Conservation (phyloP, 2,329 filamentous ascomycete species). For the Neopestalotiopsis clavispora region DNA sequence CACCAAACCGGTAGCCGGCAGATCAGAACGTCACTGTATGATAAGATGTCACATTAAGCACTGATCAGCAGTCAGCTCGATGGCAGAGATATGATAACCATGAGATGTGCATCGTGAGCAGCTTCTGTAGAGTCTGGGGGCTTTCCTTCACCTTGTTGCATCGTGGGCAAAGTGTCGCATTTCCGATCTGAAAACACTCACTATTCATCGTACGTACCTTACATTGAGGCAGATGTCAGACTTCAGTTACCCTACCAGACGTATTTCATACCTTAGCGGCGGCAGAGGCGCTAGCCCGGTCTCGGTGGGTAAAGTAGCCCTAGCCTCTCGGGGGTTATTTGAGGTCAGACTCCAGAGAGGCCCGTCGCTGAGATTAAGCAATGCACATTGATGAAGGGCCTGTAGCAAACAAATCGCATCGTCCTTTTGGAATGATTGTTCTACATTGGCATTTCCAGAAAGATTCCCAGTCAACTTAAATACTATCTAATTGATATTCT, state of each 20-base stretch:
- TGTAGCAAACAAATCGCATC: not conserved
- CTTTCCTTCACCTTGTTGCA: not conserved
- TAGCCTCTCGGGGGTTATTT: too few species aligned
- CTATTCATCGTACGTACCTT: not conserved
- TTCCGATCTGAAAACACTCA: not conserved
- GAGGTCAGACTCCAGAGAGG: too few species aligned
- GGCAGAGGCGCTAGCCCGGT: not conserved
- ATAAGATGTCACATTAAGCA: not conserved
- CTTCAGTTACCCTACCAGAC: not conserved
- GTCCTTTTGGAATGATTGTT: not conserved
- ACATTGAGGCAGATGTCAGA: not conserved
- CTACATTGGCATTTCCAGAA: not conserved
- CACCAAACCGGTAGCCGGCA: not conserved
- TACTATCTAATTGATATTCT: too few species aligned
- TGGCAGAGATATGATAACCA: not conserved
- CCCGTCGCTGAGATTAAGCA: too few species aligned
- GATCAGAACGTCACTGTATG: not conserved
- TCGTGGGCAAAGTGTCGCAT: not conserved
- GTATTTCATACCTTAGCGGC: not conserved
- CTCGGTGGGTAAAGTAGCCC: not conserved
- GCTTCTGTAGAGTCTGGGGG: too few species aligned
- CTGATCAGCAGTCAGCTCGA: not conserved
- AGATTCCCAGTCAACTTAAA: not conserved
- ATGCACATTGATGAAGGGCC: too few species aligned
- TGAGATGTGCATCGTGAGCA: not conserved